These are phyloP conservation scores for Coffea canephora DNA, from an alignment of 257 asterid genomes.

Conservation along the genomic window DNA sequence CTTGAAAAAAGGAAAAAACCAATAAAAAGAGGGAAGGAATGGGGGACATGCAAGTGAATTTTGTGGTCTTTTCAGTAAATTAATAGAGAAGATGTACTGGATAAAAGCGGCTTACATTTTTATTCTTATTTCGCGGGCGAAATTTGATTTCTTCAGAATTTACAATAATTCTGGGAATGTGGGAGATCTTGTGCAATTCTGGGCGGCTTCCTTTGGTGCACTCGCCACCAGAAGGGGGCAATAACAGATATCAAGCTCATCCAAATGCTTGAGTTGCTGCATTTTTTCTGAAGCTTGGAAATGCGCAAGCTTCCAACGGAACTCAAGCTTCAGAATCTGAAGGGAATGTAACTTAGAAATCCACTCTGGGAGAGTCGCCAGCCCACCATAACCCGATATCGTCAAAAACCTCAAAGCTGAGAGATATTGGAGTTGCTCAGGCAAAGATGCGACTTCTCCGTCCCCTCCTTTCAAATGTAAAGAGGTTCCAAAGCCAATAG, in stretches of 20 bases:
- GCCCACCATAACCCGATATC: constrained; percentile 13
- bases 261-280: constrained; percentile 14
- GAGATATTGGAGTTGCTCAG: constrained; percentile 15
- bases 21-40: too few relatives aligned
- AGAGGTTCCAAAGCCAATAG: too few relatives aligned
- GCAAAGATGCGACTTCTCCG: background rate
- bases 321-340: background rate
- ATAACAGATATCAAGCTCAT: background rate
- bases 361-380: constrained; percentile 26
- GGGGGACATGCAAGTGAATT: too few relatives aligned
- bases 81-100: background rate
- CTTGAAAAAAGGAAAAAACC: too few relatives aligned
- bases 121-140: too few relatives aligned
- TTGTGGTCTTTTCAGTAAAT: background rate
- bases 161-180: constrained; percentile 8
- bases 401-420: constrained; percentile 7
- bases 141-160: constrained; percentile 1
- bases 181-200: constrained; percentile 28
- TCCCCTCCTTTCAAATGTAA: background rate
- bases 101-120: background rate
- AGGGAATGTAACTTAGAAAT: constrained; percentile 6
- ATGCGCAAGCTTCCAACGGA: background rate
- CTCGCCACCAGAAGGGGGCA: constrained; percentile 19
- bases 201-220: constrained; percentile 20
- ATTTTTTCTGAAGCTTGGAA: constrained; percentile 11